Conservation (phyloP, 306 rosid genomes). For the Prosopis cineraria region DNA sequence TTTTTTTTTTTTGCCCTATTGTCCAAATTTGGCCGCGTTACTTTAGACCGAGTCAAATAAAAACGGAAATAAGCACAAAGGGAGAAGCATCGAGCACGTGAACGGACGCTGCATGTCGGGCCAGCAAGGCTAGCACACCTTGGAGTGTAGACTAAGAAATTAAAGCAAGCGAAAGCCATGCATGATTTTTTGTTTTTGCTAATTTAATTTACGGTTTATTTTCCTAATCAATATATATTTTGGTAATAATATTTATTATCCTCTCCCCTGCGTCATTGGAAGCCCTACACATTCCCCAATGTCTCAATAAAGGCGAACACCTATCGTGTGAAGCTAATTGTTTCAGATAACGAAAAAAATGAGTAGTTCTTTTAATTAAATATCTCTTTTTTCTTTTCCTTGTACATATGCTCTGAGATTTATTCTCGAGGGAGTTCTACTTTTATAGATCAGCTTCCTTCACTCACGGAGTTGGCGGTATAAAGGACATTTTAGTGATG, state of each 20-base stretch:
- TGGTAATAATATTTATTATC: neutral
- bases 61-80: neutral
- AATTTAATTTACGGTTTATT: neutral
- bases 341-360: neutral
- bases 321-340: neutral
- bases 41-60: too few species aligned
- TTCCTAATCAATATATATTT: neutral
- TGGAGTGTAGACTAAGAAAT: neutral
- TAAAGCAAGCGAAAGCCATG: neutral
- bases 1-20: too few species aligned
- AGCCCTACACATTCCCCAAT: neutral
- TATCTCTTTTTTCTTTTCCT: neutral
- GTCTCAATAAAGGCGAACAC: neutral
- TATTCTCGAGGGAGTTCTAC: neutral
- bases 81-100: constrained; percentile 7
- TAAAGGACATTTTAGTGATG: neutral
- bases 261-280: neutral
- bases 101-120: constrained; percentile 13
- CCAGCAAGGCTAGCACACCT: neutral
- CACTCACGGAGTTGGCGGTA: neutral
- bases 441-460: neutral
- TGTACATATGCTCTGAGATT: neutral
- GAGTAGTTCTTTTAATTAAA: neutral
- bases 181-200: neutral
- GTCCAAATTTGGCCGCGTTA: too few species aligned